Percentiles rank a stretch among this genome's conserved stretches.
Evolutionary conservation across 805 yeast genomes (phyloP).

Genomic region (Myxozyma udenii): DNA sequence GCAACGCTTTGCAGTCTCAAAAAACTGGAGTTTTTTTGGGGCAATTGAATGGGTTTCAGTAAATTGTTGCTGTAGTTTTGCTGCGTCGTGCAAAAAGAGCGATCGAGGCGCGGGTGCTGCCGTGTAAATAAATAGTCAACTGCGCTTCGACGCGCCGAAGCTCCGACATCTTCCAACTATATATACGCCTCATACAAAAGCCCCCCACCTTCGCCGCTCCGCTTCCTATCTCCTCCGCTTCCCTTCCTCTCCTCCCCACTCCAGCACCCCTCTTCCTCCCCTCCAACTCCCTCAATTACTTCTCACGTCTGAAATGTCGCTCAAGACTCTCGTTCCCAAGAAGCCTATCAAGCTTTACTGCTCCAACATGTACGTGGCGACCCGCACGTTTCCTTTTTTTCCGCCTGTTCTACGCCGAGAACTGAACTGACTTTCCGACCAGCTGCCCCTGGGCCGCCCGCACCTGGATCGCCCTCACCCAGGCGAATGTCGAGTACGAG

Average conservation of each 20-base stretch:
- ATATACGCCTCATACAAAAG: no score
- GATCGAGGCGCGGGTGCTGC: no score
- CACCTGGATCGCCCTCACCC: constrained; percentile 35
- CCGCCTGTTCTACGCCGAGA: no score
- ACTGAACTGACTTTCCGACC: not conserved
- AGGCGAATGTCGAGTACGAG: constrained; percentile 34
- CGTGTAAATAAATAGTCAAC: no score
- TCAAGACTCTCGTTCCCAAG: constrained; percentile 29
- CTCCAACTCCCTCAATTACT: constrained; percentile 1
- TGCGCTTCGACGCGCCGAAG: no score
- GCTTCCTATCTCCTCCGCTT: not conserved
- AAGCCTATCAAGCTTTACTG: constrained; percentile 31
- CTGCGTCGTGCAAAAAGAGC: no score
- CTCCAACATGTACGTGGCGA: constrained; percentile 13
- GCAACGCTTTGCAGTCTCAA: no score
- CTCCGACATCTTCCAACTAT: no score
- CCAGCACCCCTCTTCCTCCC: not conserved
- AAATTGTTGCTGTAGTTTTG: no score
- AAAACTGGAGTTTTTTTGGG: no score
- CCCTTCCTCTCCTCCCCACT: not conserved
- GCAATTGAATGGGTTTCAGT: no score
- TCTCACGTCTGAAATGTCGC: constrained; percentile 7
- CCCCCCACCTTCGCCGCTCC: no score
- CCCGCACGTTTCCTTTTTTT: not conserved
- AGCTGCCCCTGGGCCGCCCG: constrained; percentile 37